Percentiles rank a stretch among this genome's conserved stretches.
phyloP scores from a whole-genome alignment of 345 rosid species.

The Eucalyptus albens region DNA sequence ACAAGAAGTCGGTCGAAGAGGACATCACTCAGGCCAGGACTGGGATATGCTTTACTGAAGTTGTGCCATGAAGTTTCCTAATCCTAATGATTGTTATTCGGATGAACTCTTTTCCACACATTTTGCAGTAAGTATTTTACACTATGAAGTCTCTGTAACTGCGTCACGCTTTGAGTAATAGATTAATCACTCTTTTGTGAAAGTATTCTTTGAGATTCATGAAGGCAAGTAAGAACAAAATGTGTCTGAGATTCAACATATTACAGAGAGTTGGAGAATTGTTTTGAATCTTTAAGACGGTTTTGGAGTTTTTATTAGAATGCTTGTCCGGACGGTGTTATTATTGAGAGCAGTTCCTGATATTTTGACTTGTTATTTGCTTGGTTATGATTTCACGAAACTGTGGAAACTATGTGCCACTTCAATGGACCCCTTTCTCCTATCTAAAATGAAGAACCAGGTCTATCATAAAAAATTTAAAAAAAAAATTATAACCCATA shows the following conservation, averaged over 20 bases:
- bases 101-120: background rate
- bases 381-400: background rate
- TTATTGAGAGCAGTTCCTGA: background rate
- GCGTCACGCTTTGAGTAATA: too few relatives aligned
- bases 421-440: background rate
- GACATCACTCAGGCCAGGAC: accelerated
- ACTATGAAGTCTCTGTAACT: background rate
- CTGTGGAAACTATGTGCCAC: background rate
- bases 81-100: too few relatives aligned
- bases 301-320: background rate
- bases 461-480: background rate
- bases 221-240: background rate
- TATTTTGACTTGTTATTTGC: background rate
- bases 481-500: too few relatives aligned
- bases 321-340: background rate
- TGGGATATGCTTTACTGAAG: too few relatives aligned
- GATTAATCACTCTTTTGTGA: too few relatives aligned
- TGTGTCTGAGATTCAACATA: background rate
- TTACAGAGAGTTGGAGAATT: background rate
- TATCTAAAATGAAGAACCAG: background rate
- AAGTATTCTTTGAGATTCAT: background rate
- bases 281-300: background rate
- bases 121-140: background rate
- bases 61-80: background rate
- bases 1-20: background rate